phyloP scores from a whole-genome alignment of 176 grass and related monocot genomes.

The Aegilops bicornis region DNA sequence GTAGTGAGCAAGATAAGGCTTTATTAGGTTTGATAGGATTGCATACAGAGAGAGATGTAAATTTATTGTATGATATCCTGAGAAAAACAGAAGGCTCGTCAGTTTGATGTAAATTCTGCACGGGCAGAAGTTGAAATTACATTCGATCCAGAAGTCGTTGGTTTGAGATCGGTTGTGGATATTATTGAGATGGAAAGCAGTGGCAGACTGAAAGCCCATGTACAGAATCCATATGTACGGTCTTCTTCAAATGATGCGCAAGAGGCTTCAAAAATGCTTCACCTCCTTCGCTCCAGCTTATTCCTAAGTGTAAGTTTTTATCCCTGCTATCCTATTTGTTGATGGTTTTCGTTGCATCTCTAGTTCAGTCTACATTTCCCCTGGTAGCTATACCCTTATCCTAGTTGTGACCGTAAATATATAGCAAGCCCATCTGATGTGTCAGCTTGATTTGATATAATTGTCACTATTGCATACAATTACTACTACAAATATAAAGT shows the following conservation, averaged over 20 bases:
- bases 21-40: constrained; percentile 61
- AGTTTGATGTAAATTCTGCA: constrained; percentile 58
- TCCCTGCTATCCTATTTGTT: constrained; percentile 28
- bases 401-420: background rate
- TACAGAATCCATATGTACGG: constrained; percentile 65
- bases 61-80: constrained; percentile 56
- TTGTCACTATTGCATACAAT: background rate
- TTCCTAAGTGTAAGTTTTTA: constrained; percentile 84
- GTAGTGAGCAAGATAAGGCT: constrained; percentile 75
- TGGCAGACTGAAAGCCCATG: constrained; percentile 57
- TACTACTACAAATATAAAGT: background rate
- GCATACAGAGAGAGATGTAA: constrained; percentile 49
- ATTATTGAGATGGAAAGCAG: constrained; percentile 64
- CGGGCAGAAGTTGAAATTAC: constrained; percentile 70
- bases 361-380: background rate
- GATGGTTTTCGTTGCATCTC: background rate
- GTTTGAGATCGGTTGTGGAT: constrained; percentile 82
- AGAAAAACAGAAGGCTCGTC: constrained; percentile 55
- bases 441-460: background rate
- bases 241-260: constrained; percentile 75
- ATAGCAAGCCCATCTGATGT: constrained; percentile 16
- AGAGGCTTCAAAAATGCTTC: constrained; percentile 74
- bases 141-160: constrained; percentile 81
- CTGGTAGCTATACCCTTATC: background rate
- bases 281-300: constrained; percentile 72